Evolutionary conservation across 139 green algal species (phyloP).

Genomic region (Chlorella sp.): DNA sequence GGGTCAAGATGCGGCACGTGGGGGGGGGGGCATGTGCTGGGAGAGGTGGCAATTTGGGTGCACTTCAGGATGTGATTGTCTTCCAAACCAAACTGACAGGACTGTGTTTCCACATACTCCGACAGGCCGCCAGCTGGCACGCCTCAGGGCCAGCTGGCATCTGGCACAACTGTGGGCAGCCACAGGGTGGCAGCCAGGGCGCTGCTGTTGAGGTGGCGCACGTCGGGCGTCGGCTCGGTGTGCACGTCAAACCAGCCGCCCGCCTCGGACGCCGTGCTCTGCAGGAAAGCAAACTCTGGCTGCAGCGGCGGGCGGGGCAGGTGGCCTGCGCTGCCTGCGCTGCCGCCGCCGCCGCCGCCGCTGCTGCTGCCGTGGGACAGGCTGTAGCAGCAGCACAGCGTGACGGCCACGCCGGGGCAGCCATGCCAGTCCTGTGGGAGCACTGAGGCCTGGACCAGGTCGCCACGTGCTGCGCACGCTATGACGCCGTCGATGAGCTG

Average conservation of each 20-base stretch:
- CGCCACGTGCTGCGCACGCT: conserved; percentile 24
- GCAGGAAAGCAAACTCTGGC: conserved; percentile 32
- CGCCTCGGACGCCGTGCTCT: background rate
- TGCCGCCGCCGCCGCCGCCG: background rate
- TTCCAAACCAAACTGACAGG: no score
- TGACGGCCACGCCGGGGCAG: conserved; percentile 35
- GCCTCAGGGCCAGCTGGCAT: background rate
- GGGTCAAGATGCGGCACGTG: no score
- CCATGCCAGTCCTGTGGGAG: conserved; percentile 16
- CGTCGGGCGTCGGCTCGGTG: background rate
- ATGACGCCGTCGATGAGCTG: conserved; percentile 44
- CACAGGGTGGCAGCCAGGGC: conserved; percentile 16
- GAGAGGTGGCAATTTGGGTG: no score
- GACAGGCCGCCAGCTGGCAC: background rate
- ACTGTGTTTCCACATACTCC: no score
- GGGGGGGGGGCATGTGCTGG: no score
- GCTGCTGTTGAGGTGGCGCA: background rate
- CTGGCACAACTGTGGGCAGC: background rate
- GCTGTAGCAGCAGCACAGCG: conserved; percentile 28
- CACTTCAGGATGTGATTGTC: no score
- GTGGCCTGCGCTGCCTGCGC: background rate
- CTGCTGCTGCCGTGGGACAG: conserved; percentile 7
- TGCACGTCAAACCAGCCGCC: conserved; percentile 18
- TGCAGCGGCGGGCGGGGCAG: conserved; percentile 4
- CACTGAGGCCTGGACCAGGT: conserved; percentile 38